Evolutionary conservation across 2,329 filamentous ascomycete species (phyloP).

Genomic region (Fusarium sp.): DNA sequence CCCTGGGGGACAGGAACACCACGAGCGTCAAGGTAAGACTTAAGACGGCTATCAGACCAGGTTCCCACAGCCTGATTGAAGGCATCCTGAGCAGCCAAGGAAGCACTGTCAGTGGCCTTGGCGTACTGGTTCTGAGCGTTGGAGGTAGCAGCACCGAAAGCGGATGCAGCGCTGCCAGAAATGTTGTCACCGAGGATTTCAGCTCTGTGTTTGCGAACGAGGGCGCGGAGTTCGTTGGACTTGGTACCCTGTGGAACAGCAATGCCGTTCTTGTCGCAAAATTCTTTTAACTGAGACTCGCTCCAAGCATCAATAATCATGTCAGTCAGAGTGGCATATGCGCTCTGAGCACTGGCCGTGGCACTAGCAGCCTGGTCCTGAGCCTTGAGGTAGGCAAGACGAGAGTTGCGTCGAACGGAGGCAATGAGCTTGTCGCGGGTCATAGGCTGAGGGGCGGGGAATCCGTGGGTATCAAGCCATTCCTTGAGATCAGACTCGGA

Average conservation of each 20-base stretch:
- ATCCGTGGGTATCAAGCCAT: conserved; percentile 90
- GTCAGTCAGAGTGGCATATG: conserved; percentile 82
- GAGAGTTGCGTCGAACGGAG: conserved; percentile 89
- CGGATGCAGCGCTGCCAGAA: conserved; percentile 61
- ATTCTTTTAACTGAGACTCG: conserved; percentile 90
- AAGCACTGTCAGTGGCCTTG: conserved; percentile 78
- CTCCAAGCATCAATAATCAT: conserved; percentile 91
- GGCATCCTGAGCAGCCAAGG: conserved; percentile 71
- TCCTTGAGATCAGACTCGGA: conserved; percentile 93
- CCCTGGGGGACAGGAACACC: conserved; percentile 80
- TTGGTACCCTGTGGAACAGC: conserved; percentile 90
- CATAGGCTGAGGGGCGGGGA: conserved; percentile 86
- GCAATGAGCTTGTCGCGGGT: conserved; percentile 91
- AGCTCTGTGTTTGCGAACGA: conserved; percentile 89
- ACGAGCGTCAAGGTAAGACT: conserved; percentile 82
- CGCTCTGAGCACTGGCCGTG: conserved; percentile 74
- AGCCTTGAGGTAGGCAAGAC: conserved; percentile 78
- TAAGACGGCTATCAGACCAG: conserved; percentile 83
- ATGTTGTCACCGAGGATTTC: conserved; percentile 72
- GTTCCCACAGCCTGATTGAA: conserved; percentile 72
- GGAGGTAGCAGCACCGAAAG: conserved; percentile 79
- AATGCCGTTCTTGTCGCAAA: conserved; percentile 91
- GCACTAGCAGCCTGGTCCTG: conserved; percentile 72
- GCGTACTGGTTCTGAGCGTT: conserved; percentile 82
- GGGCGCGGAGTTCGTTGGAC: conserved; percentile 87